Evolutionary conservation across 2,329 filamentous ascomycete species (phyloP).

Genomic region (Pestalotiopsis sp.): DNA sequence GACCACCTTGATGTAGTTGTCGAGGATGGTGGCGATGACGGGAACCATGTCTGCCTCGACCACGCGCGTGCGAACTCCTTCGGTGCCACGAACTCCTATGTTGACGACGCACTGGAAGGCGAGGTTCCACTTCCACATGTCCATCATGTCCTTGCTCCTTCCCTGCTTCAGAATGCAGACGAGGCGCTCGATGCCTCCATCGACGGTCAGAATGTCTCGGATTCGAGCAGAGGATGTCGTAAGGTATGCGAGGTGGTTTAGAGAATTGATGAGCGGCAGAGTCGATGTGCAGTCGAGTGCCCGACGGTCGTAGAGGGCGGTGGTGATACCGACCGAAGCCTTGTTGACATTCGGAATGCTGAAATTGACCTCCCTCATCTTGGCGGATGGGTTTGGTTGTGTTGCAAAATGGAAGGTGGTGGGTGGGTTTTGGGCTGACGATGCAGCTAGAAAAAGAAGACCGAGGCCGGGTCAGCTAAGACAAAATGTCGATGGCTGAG

Average conservation of each 20-base stretch:
- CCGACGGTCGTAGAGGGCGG: constrained; percentile 94
- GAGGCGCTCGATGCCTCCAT: constrained; percentile 95
- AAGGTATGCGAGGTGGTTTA: constrained; percentile 97
- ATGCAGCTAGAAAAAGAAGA: constrained; percentile 23
- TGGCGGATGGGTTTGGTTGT: constrained; percentile 40
- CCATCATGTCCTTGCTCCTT: constrained; percentile 97
- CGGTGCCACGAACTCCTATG: constrained; percentile 94
- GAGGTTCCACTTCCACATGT: constrained; percentile 99
- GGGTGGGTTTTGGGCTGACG: constrained; percentile 14
- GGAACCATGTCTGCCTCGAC: constrained; percentile 99
- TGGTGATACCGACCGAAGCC: constrained; percentile 98
- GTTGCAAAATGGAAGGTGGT: not conserved
- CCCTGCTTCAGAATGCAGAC: constrained; percentile 98
- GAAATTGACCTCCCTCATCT: constrained; percentile 99
- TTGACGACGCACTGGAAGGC: constrained; percentile 99
- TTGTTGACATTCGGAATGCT: constrained; percentile 99
- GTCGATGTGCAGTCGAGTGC: constrained; percentile 98
- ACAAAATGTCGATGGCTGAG: constrained; percentile 7
- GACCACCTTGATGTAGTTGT: constrained; percentile 97
- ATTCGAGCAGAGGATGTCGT: constrained; percentile 98
- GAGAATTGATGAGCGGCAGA: constrained; percentile 94
- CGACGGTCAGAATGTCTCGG: constrained; percentile 95
- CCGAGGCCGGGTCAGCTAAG: constrained; percentile 21
- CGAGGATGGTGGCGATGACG: constrained; percentile 95
- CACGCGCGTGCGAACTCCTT: constrained; percentile 89